phyloP scores from a whole-genome alignment of 352 stramenopile species.

The Pythium aphanidermatum region DNA sequence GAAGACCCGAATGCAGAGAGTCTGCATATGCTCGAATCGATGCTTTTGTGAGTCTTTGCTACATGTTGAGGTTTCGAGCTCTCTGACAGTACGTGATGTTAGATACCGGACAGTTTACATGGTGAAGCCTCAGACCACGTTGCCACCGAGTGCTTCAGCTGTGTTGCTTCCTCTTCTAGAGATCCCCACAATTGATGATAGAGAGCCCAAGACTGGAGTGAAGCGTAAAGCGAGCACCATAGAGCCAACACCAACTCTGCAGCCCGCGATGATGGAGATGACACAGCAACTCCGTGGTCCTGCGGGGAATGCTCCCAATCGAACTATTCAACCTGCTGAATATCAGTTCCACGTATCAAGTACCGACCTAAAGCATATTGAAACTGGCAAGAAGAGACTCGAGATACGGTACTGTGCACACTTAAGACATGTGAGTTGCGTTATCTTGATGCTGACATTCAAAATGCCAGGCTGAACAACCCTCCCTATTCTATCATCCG shows the following conservation, averaged over 20 bases:
- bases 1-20: constrained; percentile 55
- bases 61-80: not conserved
- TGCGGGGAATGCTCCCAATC: not conserved
- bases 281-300: constrained; percentile 2
- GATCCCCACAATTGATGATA: too few species aligned
- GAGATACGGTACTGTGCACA: constrained; percentile 46
- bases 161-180: too few species aligned
- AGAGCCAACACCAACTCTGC: too few species aligned
- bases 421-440: not conserved
- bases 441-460: too few species aligned
- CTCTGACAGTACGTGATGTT: too few species aligned
- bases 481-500: constrained; percentile 68
- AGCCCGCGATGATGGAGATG: constrained; percentile 4
- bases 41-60: constrained; percentile 33
- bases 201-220: too few species aligned
- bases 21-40: constrained; percentile 50
- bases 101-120: too few species aligned
- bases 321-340: constrained; percentile 25
- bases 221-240: too few species aligned
- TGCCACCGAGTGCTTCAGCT: too few species aligned
- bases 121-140: too few species aligned
- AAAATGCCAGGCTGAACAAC: constrained; percentile 56
- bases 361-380: constrained; percentile 36
- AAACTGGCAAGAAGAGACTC: constrained; percentile 44
- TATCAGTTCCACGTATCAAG: constrained; percentile 50